Conservation (phyloP, 2,329 filamentous ascomycete species). For the Elsinoe ampelina region DNA sequence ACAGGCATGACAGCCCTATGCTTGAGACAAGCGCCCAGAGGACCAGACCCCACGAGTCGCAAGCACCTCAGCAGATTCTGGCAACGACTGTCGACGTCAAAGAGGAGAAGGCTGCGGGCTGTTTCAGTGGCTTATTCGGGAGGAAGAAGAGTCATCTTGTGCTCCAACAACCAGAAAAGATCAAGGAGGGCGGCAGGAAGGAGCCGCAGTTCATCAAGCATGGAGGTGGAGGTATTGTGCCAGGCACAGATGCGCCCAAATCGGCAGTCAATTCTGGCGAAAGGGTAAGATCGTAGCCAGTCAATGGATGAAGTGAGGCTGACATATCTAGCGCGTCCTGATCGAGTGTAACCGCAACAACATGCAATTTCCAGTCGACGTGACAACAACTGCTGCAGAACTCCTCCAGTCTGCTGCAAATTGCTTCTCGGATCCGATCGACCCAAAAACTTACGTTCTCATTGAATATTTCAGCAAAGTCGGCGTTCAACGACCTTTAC, state of each 20-base stretch:
- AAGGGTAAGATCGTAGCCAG: conserved; percentile 46
- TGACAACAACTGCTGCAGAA: conserved; percentile 65
- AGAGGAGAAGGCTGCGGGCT: conserved; percentile 20
- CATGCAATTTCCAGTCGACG: conserved; percentile 61
- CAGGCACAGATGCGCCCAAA: conserved; percentile 63
- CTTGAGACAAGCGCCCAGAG: neutral
- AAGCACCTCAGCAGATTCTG: conserved; percentile 23
- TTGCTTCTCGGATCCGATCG: conserved; percentile 54
- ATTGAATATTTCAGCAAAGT: conserved; percentile 67
- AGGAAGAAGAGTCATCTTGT: conserved; percentile 22
- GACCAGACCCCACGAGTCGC: neutral
- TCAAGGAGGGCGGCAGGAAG: conserved; percentile 13
- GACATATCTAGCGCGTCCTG: conserved; percentile 49
- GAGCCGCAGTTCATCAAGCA: conserved; percentile 30
- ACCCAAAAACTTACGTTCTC: conserved; percentile 58
- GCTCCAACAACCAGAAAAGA: conserved; percentile 15
- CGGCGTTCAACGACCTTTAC: conserved; percentile 71
- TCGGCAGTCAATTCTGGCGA: conserved; percentile 75
- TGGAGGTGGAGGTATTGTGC: conserved; percentile 40
- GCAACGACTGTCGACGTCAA: conserved; percentile 24
- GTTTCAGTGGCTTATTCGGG: conserved; percentile 29
- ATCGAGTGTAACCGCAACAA: conserved; percentile 63
- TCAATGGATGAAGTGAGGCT: conserved; percentile 17
- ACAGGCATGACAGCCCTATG: conserved; percentile 11
- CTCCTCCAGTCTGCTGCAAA: conserved; percentile 60